These are phyloP conservation scores for Diaporthe batatas DNA, from an alignment of 2,329 filamentous ascomycete genomes.

Conservation along the genomic window DNA sequence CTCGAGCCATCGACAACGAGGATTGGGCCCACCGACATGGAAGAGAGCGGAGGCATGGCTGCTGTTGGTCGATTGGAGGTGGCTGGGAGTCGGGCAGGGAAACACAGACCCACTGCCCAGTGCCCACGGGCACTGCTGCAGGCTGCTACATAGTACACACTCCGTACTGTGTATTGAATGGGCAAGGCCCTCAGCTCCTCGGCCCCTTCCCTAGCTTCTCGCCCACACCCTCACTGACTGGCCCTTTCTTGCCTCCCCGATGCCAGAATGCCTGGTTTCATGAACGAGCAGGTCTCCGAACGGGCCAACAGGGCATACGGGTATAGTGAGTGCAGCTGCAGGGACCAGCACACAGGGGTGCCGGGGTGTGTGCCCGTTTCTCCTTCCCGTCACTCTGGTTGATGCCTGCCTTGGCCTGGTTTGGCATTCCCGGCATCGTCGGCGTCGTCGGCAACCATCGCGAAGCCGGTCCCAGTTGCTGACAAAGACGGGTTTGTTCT, in stretches of 20 bases:
- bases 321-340: slow-evolving; percentile 7
- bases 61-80: slow-evolving; percentile 13
- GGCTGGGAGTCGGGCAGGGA: slow-evolving; percentile 24
- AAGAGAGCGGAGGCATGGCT: slow-evolving; percentile 23
- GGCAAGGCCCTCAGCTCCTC: slow-evolving; percentile 17
- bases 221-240: slow-evolving; percentile 3
- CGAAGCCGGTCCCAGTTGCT: background rate
- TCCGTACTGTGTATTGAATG: too few species aligned
- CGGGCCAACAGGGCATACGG: background rate
- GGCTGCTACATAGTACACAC: background rate
- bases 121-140: slow-evolving; percentile 32
- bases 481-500: background rate
- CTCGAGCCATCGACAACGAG: background rate
- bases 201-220: background rate
- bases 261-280: slow-evolving; percentile 4
- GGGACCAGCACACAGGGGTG: background rate
- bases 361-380: background rate
- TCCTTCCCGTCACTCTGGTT: background rate
- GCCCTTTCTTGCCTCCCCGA: background rate
- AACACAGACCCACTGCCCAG: slow-evolving; percentile 18
- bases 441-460: background rate
- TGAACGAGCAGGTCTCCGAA: background rate
- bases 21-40: slow-evolving; percentile 8
- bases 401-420: too few species aligned
- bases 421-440: background rate